Conservation (phyloP, 2,329 filamentous ascomycete genomes). For the Fusarium humuli region DNA sequence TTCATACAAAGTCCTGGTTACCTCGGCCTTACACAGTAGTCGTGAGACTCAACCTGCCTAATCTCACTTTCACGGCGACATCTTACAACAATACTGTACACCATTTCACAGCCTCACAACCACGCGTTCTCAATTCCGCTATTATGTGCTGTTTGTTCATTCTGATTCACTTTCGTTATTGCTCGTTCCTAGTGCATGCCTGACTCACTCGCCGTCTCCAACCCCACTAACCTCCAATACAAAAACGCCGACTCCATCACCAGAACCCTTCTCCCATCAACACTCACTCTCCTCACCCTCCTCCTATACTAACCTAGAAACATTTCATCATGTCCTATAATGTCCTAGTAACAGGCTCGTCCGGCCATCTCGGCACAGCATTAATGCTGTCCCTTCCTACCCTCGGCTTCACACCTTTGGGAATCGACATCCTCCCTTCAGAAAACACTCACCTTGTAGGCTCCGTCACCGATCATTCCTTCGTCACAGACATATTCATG, state of each 20-base stretch:
- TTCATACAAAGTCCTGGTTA: not conserved
- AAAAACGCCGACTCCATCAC: conserved; percentile 21
- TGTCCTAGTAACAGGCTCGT: conserved; percentile 60
- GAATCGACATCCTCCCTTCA: conserved; percentile 57
- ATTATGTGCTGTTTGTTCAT: not conserved
- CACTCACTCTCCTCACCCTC: not conserved
- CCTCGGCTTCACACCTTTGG: conserved; percentile 55
- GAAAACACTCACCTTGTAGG: conserved; percentile 53
- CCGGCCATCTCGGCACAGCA: conserved; percentile 60
- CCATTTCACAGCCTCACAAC: conserved; percentile 19
- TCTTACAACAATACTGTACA: conserved; percentile 12
- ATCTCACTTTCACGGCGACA: conserved; percentile 16
- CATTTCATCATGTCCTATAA: conserved; percentile 36
- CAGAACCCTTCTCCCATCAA: not conserved
- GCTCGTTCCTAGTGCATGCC: conserved; percentile 15
- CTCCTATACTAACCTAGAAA: not conserved
- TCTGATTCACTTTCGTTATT: not conserved
- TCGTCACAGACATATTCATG: conserved; percentile 50
- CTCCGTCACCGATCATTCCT: conserved; percentile 52
- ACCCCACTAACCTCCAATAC: conserved; percentile 33
- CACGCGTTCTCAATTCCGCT: not conserved
- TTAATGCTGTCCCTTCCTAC: conserved; percentile 57
- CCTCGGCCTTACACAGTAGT: not conserved
- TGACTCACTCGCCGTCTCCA: conserved; percentile 34
- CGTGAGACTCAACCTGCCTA: conserved; percentile 23